Evolutionary conservation across 305 asterid genomes (phyloP).

Genomic region (Fraxinus ornus): DNA sequence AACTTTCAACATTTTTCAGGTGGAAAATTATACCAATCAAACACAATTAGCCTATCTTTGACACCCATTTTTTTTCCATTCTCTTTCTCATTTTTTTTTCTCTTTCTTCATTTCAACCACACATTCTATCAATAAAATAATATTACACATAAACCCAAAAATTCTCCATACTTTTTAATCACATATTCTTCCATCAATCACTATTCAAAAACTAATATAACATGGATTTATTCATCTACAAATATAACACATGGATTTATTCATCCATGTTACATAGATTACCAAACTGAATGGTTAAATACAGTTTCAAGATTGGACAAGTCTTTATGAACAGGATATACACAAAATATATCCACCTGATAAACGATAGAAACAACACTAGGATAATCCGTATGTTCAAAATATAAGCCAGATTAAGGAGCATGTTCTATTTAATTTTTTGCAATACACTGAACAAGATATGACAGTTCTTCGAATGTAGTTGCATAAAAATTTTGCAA

Average conservation of each 20-base stretch:
- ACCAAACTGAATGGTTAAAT: background rate
- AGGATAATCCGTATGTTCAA: background rate
- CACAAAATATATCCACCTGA: background rate
- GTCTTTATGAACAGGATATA: background rate
- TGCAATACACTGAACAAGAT: background rate
- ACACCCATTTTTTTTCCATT: no score
- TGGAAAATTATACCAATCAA: no score
- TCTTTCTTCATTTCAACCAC: no score
- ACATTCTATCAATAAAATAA: no score
- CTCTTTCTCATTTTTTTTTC: no score
- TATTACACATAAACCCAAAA: no score
- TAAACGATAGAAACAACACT: background rate
- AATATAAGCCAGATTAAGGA: constrained; percentile 4
- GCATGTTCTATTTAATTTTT: background rate
- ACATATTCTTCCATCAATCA: no score
- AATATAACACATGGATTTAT: background rate
- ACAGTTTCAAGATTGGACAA: background rate
- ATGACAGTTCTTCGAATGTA: background rate
- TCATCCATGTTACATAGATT: background rate
- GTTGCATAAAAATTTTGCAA: background rate
- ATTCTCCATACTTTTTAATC: no score
- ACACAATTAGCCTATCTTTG: no score
- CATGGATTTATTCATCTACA: no score
- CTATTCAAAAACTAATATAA: no score
- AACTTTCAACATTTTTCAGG: no score